These are phyloP conservation scores for Paramecium primaurelia DNA, from an alignment of 73 alveolate genomes.

Conservation along the genomic window DNA sequence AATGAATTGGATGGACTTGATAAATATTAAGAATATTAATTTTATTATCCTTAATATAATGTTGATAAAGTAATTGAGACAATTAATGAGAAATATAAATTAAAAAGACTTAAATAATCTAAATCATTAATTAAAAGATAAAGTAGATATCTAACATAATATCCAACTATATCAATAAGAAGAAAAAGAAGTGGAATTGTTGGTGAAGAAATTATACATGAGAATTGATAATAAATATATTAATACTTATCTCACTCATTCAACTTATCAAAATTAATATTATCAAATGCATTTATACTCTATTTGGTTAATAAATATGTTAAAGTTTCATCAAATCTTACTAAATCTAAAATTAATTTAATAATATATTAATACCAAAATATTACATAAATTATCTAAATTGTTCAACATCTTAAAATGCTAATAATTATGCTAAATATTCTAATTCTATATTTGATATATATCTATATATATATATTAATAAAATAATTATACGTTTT, in stretches of 20 bases:
- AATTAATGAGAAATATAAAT: not conserved
- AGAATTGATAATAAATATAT: not conserved
- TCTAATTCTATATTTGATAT: not conserved
- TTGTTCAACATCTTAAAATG: conserved; percentile 9
- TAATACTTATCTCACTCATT: conserved; percentile 4
- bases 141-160: not conserved
- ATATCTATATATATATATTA: not conserved
- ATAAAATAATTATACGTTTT: not conserved
- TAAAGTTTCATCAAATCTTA: conserved; percentile 22
- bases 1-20: not conserved
- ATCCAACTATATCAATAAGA: not conserved
- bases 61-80: not conserved
- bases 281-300: conserved; percentile 22
- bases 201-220: not conserved
- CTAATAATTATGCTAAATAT: not conserved
- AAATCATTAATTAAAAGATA: not conserved
- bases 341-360: not conserved
- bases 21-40: not conserved
- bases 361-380: not conserved
- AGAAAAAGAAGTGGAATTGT: not conserved
- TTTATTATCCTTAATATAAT: not conserved
- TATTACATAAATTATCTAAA: not conserved
- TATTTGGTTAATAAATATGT: not conserved
- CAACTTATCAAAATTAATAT: not conserved
- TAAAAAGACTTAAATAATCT: not conserved